phyloP scores from a whole-genome alignment of 257 asterid genomes.

The Solanum chmielewskii region DNA sequence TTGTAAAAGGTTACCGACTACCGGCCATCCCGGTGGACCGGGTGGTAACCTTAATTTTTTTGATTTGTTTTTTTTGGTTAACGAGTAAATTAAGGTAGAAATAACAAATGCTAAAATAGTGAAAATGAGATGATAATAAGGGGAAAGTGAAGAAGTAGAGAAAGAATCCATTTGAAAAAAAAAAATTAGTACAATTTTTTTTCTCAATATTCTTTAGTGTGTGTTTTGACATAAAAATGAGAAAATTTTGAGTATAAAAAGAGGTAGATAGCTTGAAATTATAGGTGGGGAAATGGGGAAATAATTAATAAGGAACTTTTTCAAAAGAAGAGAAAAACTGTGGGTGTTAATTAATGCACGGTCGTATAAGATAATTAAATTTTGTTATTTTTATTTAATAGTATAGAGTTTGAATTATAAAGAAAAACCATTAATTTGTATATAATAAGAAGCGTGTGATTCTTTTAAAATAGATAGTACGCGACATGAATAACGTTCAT shows the following conservation, averaged over 20 bases:
- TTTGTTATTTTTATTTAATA: neutral
- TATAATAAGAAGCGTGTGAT: no score
- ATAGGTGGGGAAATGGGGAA: neutral
- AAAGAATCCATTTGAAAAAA: slow-evolving; percentile 25
- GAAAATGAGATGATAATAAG: slow-evolving; percentile 50
- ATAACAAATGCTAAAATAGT: slow-evolving; percentile 45
- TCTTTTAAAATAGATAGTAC: no score
- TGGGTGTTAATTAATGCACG: neutral
- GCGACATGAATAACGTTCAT: neutral
- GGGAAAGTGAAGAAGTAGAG: slow-evolving; percentile 15
- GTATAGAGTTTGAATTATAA: neutral
- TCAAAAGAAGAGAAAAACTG: neutral
- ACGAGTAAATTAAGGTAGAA: slow-evolving; percentile 31
- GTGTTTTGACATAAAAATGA: neutral
- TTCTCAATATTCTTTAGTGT: neutral
- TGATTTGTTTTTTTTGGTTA: slow-evolving; percentile 25
- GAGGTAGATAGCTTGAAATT: neutral
- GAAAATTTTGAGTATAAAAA: neutral
- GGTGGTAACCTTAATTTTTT: slow-evolving; percentile 67
- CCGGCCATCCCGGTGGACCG: slow-evolving; percentile 86
- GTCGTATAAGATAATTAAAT: neutral
- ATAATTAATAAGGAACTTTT: neutral
- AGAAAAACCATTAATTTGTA: no score
- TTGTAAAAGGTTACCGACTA: slow-evolving; percentile 84
- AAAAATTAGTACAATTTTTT: no score